phyloP scores from a whole-genome alignment of 75 land plant genomes.

The Sequoia sempervirens region DNA sequence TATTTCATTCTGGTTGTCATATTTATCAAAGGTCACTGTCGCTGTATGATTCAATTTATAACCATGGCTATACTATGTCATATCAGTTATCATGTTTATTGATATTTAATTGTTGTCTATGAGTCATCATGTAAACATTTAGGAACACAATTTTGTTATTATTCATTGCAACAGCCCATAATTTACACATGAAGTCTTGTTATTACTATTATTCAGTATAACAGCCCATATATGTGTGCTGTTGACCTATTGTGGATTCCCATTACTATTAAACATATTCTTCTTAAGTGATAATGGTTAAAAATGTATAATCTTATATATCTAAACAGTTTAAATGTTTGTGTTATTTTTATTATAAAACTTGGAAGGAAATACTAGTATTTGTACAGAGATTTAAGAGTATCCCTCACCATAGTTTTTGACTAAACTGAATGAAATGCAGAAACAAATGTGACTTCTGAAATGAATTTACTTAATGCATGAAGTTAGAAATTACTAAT shows the following conservation, averaged over 20 bases:
- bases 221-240: background rate
- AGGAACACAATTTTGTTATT: background rate
- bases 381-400: too few species aligned
- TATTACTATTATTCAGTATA: too few species aligned
- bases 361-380: too few species aligned
- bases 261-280: background rate
- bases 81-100: background rate
- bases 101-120: background rate
- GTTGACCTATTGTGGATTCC: background rate
- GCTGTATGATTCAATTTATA: background rate
- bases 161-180: background rate
- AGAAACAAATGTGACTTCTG: background rate
- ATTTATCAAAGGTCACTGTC: too few species aligned
- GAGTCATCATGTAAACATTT: background rate
- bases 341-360: too few species aligned
- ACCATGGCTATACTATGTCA: background rate
- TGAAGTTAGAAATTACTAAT: too few species aligned
- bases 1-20: too few species aligned
- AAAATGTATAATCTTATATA: too few species aligned
- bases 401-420: too few species aligned
- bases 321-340: too few species aligned
- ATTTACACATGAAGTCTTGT: too few species aligned
- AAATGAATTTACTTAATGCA: background rate
- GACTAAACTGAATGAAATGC: background rate
- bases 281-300: too few species aligned